A percentile compares a stretch with the other conserved stretches of the same genome.
Conservation (phyloP, 2,329 filamentous ascomycete species). For the Beauveria pseudobassiana region DNA sequence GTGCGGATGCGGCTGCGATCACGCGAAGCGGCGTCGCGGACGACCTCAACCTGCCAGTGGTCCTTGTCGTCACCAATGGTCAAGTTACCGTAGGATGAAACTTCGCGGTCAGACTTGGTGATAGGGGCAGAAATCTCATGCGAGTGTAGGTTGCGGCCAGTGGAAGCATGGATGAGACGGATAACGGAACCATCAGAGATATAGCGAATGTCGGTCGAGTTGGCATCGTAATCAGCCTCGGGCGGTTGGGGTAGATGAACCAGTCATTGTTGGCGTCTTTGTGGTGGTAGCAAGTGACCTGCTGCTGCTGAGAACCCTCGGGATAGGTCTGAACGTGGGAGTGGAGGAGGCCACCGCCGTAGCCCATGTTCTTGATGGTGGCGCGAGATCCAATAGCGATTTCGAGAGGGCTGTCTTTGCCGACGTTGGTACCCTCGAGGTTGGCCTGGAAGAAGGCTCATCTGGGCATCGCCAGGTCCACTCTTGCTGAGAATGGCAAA, state of each 20-base stretch:
- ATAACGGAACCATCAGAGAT: conserved; percentile 71
- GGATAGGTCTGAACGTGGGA: conserved; percentile 95
- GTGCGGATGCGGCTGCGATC: conserved; percentile 83
- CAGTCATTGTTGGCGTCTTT: conserved; percentile 99
- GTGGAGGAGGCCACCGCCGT: conserved; percentile 91
- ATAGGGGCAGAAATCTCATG: conserved; percentile 84
- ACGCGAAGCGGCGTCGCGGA: conserved; percentile 78
- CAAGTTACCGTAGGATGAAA: conserved; percentile 91
- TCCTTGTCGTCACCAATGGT: conserved; percentile 97
- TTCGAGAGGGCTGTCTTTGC: conserved; percentile 89
- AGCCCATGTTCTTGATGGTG: conserved; percentile 98
- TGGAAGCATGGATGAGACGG: conserved; percentile 88
- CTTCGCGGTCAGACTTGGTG: conserved; percentile 83
- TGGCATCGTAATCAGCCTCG: conserved; percentile 63
- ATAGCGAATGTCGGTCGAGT: conserved; percentile 60
- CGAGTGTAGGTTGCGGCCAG: conserved; percentile 93
- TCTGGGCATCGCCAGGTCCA: conserved; percentile 96
- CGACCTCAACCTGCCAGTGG: conserved; percentile 90
- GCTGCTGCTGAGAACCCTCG: conserved; percentile 87
- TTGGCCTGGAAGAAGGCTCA: conserved; percentile 99
- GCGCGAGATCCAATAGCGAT: conserved; percentile 81
- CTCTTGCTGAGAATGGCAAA: conserved; percentile 90
- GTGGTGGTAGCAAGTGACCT: conserved; percentile 98
- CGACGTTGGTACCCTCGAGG: conserved; percentile 84
- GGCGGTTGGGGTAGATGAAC: conserved; percentile 95